phyloP scores from a whole-genome alignment of 2,329 filamentous ascomycete genomes.

The Colletotrichum sansevieriae region DNA sequence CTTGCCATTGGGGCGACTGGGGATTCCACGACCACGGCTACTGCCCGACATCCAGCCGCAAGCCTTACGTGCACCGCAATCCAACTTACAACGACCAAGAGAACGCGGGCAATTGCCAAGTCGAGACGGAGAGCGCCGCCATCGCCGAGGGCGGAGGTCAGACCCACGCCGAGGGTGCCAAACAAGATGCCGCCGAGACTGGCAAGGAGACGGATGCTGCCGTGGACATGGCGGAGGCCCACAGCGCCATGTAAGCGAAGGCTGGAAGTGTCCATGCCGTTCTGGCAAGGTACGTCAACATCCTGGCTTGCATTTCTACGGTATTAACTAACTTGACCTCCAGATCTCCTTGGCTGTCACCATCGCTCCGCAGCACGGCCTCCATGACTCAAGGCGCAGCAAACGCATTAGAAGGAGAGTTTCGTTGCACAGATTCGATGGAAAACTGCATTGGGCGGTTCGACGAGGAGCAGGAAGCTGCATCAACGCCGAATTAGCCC shows the following conservation, averaged over 20 bases:
- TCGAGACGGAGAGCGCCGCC: not conserved
- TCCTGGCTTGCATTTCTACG: no score
- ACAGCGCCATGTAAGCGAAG: not conserved
- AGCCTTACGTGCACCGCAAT: not conserved
- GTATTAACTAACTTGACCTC: not conserved
- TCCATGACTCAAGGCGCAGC: not conserved
- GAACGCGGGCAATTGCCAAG: not conserved
- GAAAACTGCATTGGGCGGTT: not conserved
- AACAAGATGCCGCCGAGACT: not conserved
- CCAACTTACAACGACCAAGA: not conserved
- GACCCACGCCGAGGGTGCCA: not conserved
- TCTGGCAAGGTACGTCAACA: no score
- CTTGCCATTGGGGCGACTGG: conserved; percentile 9
- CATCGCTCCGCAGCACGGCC: no score
- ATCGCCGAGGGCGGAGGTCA: not conserved
- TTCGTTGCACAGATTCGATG: not conserved
- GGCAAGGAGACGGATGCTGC: not conserved
- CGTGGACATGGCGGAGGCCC: not conserved
- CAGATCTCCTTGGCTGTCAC: not conserved
- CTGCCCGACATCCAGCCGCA: not conserved
- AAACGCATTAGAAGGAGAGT: not conserved
- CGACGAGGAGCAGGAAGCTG: not conserved
- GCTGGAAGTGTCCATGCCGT: no score
- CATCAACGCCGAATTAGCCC: not conserved
- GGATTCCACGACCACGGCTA: not conserved